These are phyloP conservation scores for Pseudodiploospora longispora DNA, from an alignment of 2,329 filamentous ascomycete genomes.

Conservation along the genomic window DNA sequence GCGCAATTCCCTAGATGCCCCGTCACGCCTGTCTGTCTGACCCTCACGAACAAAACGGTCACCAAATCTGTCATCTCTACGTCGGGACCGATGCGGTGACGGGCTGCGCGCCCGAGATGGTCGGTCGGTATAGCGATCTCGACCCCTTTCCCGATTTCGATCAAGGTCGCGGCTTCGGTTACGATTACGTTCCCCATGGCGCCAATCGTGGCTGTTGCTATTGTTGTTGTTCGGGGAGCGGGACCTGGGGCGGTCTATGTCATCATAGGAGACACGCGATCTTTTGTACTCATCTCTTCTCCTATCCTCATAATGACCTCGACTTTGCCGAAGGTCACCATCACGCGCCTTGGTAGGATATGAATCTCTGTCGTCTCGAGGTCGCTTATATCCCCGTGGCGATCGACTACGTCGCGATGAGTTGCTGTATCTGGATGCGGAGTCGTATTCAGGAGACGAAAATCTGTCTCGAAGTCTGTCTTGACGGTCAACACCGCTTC, in stretches of 20 bases:
- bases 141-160: slow-evolving; percentile 22
- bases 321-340: slow-evolving; percentile 51
- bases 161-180: slow-evolving; percentile 21
- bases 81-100: slow-evolving; percentile 36
- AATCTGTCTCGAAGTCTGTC: slow-evolving; percentile 66
- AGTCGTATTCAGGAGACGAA: slow-evolving; percentile 49
- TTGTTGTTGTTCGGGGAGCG: slow-evolving; percentile 35
- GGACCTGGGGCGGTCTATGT: slow-evolving; percentile 45
- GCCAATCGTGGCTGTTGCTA: slow-evolving; percentile 41
- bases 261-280: slow-evolving; percentile 44
- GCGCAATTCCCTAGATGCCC: slow-evolving; percentile 20
- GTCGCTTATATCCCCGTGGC: slow-evolving; percentile 59
- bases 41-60: slow-evolving; percentile 24
- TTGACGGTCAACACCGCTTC: slow-evolving; percentile 84
- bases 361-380: slow-evolving; percentile 53
- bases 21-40: slow-evolving; percentile 17
- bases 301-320: slow-evolving; percentile 54
- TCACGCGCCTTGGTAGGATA: slow-evolving; percentile 40
- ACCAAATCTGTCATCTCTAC: slow-evolving; percentile 27
- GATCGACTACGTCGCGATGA: slow-evolving; percentile 45
- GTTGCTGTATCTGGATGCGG: slow-evolving; percentile 33
- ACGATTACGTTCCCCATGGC: slow-evolving; percentile 27
- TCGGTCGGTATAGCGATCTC: slow-evolving; percentile 42
- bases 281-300: slow-evolving; percentile 38
- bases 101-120: slow-evolving; percentile 48